These are phyloP conservation scores for Rhizopus microsporus DNA, from an alignment of 371 early-diverging fungal species.

Conservation along the genomic window DNA sequence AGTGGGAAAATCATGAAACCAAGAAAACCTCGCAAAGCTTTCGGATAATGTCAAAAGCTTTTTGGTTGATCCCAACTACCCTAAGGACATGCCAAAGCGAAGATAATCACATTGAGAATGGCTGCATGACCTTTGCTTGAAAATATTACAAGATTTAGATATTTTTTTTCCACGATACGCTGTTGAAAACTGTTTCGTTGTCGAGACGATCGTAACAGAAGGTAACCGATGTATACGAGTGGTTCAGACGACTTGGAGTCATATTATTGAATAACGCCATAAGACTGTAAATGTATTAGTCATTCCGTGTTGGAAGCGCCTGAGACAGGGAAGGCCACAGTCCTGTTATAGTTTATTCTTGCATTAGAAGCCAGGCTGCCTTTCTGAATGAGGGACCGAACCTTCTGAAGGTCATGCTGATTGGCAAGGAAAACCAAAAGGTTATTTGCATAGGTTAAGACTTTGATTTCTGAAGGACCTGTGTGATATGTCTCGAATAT, in stretches of 20 bases:
- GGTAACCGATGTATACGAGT: constrained; percentile 16
- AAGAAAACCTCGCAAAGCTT: no score
- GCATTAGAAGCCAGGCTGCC: constrained; percentile 12
- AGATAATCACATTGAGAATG: no score
- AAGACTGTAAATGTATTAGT: not conserved
- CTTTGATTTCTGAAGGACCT: no score
- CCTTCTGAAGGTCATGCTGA: not conserved
- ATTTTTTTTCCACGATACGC: no score
- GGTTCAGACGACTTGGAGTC: not conserved
- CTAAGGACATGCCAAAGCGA: no score
- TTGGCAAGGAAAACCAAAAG: not conserved
- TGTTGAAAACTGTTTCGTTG: no score
- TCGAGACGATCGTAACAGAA: not conserved
- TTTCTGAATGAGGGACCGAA: not conserved
- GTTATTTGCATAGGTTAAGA: constrained; percentile 15
- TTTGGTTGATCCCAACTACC: no score
- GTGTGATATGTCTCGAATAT: no score
- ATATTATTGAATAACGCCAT: constrained; percentile 9
- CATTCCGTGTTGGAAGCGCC: not conserved
- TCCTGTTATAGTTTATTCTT: constrained; percentile 7
- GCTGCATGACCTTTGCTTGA: no score
- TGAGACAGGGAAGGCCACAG: constrained; percentile 7
- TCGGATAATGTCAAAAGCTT: no score
- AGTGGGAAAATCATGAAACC: no score
- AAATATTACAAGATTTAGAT: no score